Evolutionary conservation across 2,329 filamentous ascomycete species (phyloP).

Genomic region (Cladophialophora exuberans): DNA sequence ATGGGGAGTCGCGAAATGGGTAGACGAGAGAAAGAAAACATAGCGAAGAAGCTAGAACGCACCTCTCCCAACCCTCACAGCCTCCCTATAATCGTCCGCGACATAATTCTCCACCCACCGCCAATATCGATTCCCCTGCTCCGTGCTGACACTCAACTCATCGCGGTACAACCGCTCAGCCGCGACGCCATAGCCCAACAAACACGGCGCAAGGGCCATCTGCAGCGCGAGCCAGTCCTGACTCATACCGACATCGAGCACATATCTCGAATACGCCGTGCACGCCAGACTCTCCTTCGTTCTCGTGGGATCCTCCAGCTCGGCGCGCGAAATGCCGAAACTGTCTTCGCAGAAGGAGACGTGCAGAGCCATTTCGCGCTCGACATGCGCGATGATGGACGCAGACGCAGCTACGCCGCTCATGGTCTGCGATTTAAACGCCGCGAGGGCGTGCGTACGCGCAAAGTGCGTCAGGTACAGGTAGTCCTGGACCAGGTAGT

Average conservation of each 20-base stretch:
- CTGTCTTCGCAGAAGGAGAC: conserved; percentile 78
- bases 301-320: conserved; percentile 65
- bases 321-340: conserved; percentile 74
- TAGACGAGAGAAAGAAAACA: not conserved
- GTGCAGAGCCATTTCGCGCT: conserved; percentile 79
- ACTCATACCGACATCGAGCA: conserved; percentile 84
- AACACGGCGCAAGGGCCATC: conserved; percentile 79
- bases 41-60: not conserved
- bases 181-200: conserved; percentile 85
- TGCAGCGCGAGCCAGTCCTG: conserved; percentile 88
- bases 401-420: conserved; percentile 71
- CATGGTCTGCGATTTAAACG: conserved; percentile 79
- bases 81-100: conserved; percentile 74
- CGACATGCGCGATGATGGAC: conserved; percentile 74
- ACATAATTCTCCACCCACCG: conserved; percentile 90
- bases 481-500: conserved; percentile 91
- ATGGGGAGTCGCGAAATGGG: not conserved
- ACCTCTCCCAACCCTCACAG: conserved; percentile 64
- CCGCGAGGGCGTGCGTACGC: conserved; percentile 79
- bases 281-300: conserved; percentile 74
- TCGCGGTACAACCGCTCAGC: conserved; percentile 71
- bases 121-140: conserved; percentile 76
- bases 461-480: conserved; percentile 90
- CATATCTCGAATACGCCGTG: conserved; percentile 81
- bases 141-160: conserved; percentile 55